Evolutionary conservation across 176 grass and related monocot genomes (phyloP), one percentile per base, ranked within the genome.

Genomic region (Triticum aestivum): DNA sequence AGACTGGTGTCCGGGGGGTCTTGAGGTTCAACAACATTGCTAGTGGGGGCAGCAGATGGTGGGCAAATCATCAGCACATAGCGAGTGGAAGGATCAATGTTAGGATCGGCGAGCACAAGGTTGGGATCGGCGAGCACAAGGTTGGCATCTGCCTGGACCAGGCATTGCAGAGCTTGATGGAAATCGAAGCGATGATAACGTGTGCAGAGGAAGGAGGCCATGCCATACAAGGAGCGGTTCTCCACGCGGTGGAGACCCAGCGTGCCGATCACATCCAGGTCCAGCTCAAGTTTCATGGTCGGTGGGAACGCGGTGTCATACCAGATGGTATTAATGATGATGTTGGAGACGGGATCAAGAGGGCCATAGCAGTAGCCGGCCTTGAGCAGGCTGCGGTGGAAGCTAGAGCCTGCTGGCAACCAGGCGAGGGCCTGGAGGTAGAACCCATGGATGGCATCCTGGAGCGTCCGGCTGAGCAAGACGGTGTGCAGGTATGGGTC

Each of bases 181-280:
- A 84, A 75, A 34, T 13, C 44, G 11, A 75, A 1, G 11, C 1
- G 2, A 75, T 75, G 82, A 0, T 75, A 84, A 1, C 26, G 58
- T 1, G 70, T 84, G 58, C 37, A 75, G 58, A 75, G 26, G 82
- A 84, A 84, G 24, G 58, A 84, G 56, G 17, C 70, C 9, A 84
- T 0, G 5, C 24, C 38, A 0, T 75, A 84, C 26, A 84, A 1
- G 10, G 82, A 75, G 15, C 56, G 37, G 13, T 33, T 75, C 70
- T 84, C 82, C 15, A 23, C 15, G 6, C 56, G 38, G 17, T 65
- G 82, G 70, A 84, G 70, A 24, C 23, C 9, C 9, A 0, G 1
- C 0, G 69, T 83, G 82, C 69, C 6, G 41, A 81, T n/a, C 8
- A 9, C 18, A 15, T 47, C 44, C 44, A 47, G 11, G 44, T 47